Percentiles rank a stretch among this genome's conserved stretches.
Evolutionary conservation across 306 rosid genomes (phyloP).

Genomic region (Cicer cuneatum): DNA sequence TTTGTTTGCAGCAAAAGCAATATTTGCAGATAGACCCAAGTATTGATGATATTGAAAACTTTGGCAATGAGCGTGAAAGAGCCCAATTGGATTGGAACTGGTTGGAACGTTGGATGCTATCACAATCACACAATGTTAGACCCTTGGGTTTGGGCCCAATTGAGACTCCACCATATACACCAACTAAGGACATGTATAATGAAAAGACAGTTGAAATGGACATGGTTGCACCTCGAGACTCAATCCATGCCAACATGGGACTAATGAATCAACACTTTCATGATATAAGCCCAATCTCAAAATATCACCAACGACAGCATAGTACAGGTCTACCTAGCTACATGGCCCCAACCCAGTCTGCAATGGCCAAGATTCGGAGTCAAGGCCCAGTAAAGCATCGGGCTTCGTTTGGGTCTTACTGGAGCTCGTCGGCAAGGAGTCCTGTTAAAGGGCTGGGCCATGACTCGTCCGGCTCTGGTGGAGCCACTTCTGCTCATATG

Average conservation of each 20-base stretch:
- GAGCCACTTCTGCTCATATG: constrained; percentile 47
- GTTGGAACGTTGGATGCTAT: constrained; percentile 87
- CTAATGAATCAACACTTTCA: constrained; percentile 42
- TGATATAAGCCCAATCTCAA: constrained; percentile 47
- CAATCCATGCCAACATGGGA: constrained; percentile 41
- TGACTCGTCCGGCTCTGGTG: constrained; percentile 69
- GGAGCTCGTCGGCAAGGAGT: constrained; percentile 64
- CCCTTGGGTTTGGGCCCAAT: constrained; percentile 27
- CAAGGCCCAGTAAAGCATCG: constrained; percentile 56
- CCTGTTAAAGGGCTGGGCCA: constrained; percentile 46
- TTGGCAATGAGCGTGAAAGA: constrained; percentile 50
- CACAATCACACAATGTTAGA: constrained; percentile 56
- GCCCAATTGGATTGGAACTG: constrained; percentile 83
- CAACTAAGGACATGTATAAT: constrained; percentile 67
- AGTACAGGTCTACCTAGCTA: constrained; percentile 66
- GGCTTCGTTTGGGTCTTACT: constrained; percentile 54
- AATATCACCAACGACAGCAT: constrained; percentile 36
- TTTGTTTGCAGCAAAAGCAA: constrained; percentile 46
- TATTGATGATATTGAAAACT: constrained; percentile 46
- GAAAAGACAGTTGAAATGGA: constrained; percentile 90
- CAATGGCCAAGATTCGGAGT: constrained; percentile 77
- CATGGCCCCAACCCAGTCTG: constrained; percentile 91
- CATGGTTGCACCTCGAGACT: constrained; percentile 38
- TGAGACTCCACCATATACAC: constrained; percentile 44
- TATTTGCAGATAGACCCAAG: constrained; percentile 42